These are phyloP conservation scores for Podospora didyma DNA, from an alignment of 495 filamentous ascomycete genomes.

Conservation along the genomic window DNA sequence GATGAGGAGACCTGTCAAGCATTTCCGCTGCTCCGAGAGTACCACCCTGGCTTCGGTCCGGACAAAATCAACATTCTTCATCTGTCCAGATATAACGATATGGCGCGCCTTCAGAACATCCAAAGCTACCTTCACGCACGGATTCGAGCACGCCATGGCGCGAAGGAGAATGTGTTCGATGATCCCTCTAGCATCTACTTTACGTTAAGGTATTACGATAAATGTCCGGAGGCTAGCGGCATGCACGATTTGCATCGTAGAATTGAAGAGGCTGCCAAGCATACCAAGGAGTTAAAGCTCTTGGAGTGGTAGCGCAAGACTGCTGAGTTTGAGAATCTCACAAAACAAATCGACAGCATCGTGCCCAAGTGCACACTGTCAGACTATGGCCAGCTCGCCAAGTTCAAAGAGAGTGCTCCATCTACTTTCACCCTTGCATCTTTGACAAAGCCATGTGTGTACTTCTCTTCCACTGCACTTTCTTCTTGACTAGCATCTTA, in stretches of 20 bases:
- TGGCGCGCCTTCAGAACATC: constrained; percentile 45
- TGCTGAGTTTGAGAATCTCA: constrained; percentile 35
- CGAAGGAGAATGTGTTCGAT: constrained; percentile 39
- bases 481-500: not conserved
- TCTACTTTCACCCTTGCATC: constrained; percentile 28
- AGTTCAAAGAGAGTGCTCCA: not conserved
- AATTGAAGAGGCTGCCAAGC: constrained; percentile 27
- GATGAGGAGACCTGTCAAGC: constrained; percentile 28
- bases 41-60: constrained; percentile 37
- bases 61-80: constrained; percentile 50
- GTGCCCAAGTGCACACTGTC: constrained; percentile 16
- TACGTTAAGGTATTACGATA: constrained; percentile 40
- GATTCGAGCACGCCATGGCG: constrained; percentile 7
- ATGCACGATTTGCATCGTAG: constrained; percentile 24
- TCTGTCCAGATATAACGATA: constrained; percentile 33
- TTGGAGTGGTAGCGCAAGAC: constrained; percentile 35
- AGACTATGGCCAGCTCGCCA: constrained; percentile 16
- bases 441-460: constrained; percentile 27
- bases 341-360: constrained; percentile 24
- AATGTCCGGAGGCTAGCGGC: constrained; percentile 15
- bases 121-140: constrained; percentile 45
- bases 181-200: constrained; percentile 37
- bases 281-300: constrained; percentile 41
- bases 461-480: not conserved
- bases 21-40: constrained; percentile 33